These are phyloP conservation scores for Tephrocybe sp. DNA, from an alignment of 768 basidiomycete species.

Conservation along the genomic window DNA sequence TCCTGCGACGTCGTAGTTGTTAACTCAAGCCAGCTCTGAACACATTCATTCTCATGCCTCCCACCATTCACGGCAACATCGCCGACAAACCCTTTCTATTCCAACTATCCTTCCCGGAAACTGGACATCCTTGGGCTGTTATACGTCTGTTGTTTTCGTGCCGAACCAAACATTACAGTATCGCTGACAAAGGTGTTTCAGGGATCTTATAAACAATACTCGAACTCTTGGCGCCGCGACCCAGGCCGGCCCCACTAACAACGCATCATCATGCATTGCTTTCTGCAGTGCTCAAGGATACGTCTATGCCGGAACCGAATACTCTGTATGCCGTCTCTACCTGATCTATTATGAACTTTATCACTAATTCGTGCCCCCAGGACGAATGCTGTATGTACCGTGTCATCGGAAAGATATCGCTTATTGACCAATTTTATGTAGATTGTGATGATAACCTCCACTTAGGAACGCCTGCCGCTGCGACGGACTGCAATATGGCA, in stretches of 20 bases:
- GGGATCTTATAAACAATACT: constrained; percentile 50
- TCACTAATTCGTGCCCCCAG: constrained; percentile 11
- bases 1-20: constrained; percentile 15
- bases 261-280: constrained; percentile 49
- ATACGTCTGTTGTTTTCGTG: constrained; percentile 42
- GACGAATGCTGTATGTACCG: constrained; percentile 55
- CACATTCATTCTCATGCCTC: constrained; percentile 25
- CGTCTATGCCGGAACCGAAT: constrained; percentile 74
- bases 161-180: not conserved
- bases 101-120: constrained; percentile 46
- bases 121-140: constrained; percentile 64
- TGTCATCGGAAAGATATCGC: constrained; percentile 1
- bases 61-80: constrained; percentile 29
- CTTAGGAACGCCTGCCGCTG: constrained; percentile 42
- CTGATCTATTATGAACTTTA: not conserved
- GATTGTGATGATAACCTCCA: constrained; percentile 64
- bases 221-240: constrained; percentile 57
- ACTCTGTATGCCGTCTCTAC: constrained; percentile 25
- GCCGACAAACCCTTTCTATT: constrained; percentile 29
- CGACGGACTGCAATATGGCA: constrained; percentile 57
- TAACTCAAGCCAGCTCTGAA: constrained; percentile 22
- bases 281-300: constrained; percentile 49
- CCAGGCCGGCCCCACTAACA: constrained; percentile 56
- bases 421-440: constrained; percentile 23
- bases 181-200: constrained; percentile 22